These are phyloP conservation scores for Cichorium intybus DNA, from an alignment of 140 eudicot species.

Conservation along the genomic window DNA sequence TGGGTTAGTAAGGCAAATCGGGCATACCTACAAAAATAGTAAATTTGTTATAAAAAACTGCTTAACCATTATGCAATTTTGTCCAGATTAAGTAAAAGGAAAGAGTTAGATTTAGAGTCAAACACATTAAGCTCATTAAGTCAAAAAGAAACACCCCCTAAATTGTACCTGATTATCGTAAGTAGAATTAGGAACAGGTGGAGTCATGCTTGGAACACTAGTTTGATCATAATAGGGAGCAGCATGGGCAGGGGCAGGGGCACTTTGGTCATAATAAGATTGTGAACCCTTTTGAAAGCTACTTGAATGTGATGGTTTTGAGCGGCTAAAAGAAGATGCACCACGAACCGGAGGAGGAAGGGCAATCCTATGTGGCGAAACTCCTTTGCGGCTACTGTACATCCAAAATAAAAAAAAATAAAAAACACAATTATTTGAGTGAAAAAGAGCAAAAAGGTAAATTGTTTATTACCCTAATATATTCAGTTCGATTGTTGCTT, in stretches of 20 bases:
- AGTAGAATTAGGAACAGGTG: constrained; percentile 62
- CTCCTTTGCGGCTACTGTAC: constrained; percentile 54
- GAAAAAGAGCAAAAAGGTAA: neutral
- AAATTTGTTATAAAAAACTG: too few relatives aligned
- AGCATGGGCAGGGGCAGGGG: constrained; percentile 33
- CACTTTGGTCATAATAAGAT: constrained; percentile 36
- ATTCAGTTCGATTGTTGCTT: constrained; percentile 87
- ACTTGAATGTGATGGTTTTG: constrained; percentile 51
- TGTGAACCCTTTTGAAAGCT: constrained; percentile 62
- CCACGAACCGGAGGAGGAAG: constrained; percentile 79
- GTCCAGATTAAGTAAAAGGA: too few relatives aligned
- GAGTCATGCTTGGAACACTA: constrained; percentile 30
- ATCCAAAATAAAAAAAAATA: neutral
- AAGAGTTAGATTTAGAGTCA: too few relatives aligned
- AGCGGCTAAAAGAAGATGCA: constrained; percentile 41
- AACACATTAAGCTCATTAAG: neutral
- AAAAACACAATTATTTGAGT: neutral
- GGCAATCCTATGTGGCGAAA: constrained; percentile 63
- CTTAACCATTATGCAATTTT: too few relatives aligned
- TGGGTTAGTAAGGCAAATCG: constrained; percentile 80
- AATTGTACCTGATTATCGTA: constrained; percentile 64
- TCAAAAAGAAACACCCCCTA: neutral
- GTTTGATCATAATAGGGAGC: constrained; percentile 18
- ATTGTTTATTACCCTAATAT: constrained; percentile 62
- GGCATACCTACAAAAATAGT: constrained; percentile 56